Evolutionary conservation across 768 basidiomycete genomes (phyloP).

Genomic region (Tulasnella calospora): DNA sequence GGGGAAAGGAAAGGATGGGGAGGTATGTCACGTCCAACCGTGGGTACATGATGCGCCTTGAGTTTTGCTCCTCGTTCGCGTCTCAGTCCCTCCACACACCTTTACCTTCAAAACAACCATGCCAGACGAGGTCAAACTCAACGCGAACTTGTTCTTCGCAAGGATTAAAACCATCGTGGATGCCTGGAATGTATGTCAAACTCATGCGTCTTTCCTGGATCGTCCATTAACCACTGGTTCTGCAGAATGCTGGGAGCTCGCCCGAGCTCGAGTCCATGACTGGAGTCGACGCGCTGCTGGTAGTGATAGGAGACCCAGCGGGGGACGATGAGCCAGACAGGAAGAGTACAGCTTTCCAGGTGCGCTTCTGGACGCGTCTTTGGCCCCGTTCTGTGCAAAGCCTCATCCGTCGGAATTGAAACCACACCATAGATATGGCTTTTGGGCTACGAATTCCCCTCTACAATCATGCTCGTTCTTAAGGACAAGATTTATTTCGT

Average conservation of each 20-base stretch:
- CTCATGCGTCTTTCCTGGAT: background rate
- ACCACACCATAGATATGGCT: constrained; percentile 73
- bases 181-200: constrained; percentile 19
- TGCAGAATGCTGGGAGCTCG: constrained; percentile 22
- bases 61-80: constrained; percentile 7
- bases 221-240: background rate
- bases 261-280: constrained; percentile 61
- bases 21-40: background rate
- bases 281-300: constrained; percentile 62
- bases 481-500: constrained; percentile 71
- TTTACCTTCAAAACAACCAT: background rate
- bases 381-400: constrained; percentile 21
- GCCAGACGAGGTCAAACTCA: constrained; percentile 27
- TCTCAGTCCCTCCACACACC: constrained; percentile 8
- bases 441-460: constrained; percentile 95
- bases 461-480: constrained; percentile 80
- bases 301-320: constrained; percentile 71
- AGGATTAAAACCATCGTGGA: constrained; percentile 12
- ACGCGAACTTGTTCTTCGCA: constrained; percentile 19
- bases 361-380: constrained; percentile 38
- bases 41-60: constrained; percentile 9
- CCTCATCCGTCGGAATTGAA: background rate
- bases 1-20: background rate
- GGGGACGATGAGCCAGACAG: constrained; percentile 85
- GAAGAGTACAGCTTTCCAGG: constrained; percentile 90